A percentile compares a stretch with the other conserved stretches of the same genome.
Conservation (phyloP, 495 filamentous ascomycete genomes). For the Tuber umbilicatum region DNA sequence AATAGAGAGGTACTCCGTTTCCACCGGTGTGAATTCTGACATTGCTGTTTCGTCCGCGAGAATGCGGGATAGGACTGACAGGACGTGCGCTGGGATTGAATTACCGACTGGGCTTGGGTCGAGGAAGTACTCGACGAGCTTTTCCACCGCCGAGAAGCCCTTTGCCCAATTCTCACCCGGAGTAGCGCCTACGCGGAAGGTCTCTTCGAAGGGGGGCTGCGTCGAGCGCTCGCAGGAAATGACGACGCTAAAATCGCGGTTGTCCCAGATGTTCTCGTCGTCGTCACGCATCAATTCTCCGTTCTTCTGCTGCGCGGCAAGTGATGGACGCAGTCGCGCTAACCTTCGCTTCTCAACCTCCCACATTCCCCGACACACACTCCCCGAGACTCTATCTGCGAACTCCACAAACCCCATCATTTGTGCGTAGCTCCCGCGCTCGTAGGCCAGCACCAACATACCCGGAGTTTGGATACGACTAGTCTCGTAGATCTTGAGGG, state of each 20-base stretch:
- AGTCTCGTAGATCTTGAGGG: constrained; percentile 40
- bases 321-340: constrained; percentile 28
- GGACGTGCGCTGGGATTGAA: neutral
- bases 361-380: constrained; percentile 41
- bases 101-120: constrained; percentile 10
- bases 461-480: constrained; percentile 37
- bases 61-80: constrained; percentile 10
- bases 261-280: constrained; percentile 38
- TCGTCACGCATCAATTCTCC: constrained; percentile 11
- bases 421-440: constrained; percentile 42
- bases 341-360: constrained; percentile 40
- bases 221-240: constrained; percentile 35
- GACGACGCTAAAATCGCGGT: constrained; percentile 42
- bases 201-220: constrained; percentile 33
- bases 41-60: constrained; percentile 2
- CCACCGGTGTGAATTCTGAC: constrained; percentile 17
- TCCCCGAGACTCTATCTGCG: constrained; percentile 35
- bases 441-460: constrained; percentile 42
- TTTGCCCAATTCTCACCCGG: constrained; percentile 37
- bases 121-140: constrained; percentile 17
- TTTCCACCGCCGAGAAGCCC: constrained; percentile 35
- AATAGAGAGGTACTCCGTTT: constrained; percentile 12
- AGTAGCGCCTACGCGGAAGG: constrained; percentile 33
- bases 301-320: constrained; percentile 13
- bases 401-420: constrained; percentile 43